Evolutionary conservation across 129 eudicot species (phyloP).

Genomic region (Solidago caesia): DNA sequence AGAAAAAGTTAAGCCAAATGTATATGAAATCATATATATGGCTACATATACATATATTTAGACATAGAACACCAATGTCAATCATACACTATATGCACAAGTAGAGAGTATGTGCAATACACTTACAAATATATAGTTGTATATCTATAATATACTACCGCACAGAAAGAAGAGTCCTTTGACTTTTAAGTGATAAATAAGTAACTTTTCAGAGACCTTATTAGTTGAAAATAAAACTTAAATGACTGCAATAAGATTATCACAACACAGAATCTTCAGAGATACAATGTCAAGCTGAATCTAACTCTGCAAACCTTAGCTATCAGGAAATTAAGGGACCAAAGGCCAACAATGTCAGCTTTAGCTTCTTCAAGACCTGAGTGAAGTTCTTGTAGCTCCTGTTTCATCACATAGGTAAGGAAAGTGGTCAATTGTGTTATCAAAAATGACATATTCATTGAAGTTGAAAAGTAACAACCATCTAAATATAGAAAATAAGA

Average conservation of each 20-base stretch:
- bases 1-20: slow-evolving; percentile 16
- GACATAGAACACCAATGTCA: background rate
- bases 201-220: too few species aligned
- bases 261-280: too few species aligned
- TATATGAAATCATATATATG: background rate
- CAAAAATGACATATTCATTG: background rate
- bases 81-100: background rate
- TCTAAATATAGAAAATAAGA: background rate
- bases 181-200: background rate
- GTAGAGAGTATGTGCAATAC: too few species aligned
- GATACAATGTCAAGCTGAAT: too few species aligned
- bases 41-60: slow-evolving; percentile 5
- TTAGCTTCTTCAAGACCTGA: slow-evolving; percentile 96
- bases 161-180: too few species aligned
- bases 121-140: too few species aligned
- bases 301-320: slow-evolving; percentile 46
- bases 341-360: slow-evolving; percentile 97
- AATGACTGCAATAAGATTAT: too few species aligned
- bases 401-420: slow-evolving; percentile 22
- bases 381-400: slow-evolving; percentile 97
- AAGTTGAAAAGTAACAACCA: background rate
- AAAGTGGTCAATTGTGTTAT: background rate
- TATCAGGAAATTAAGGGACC: slow-evolving; percentile 81
- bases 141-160: too few species aligned
- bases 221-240: background rate